Evolutionary conservation across 2,329 filamentous ascomycete species (phyloP), one percentile per base, ranked within the genome.

Genomic region (Tolypocladium nubicola): DNA sequence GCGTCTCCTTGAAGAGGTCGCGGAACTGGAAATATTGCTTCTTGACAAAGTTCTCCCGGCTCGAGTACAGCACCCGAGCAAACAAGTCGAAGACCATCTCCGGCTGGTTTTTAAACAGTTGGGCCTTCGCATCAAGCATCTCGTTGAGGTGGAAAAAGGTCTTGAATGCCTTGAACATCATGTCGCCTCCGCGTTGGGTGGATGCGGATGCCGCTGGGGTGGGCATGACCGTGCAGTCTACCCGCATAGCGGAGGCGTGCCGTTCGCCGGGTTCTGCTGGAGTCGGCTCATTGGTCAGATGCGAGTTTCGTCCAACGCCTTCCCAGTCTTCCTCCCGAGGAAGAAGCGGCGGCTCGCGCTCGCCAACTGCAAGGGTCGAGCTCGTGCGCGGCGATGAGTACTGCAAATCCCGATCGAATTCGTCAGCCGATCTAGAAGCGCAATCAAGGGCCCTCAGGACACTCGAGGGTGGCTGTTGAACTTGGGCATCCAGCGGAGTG

Each of bases 141-240:
- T 88, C 83, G 4, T 80, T 81, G 30, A 87, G 75, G 33, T 84
- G 78, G 62, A 89, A 88, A 65, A 84, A 88, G 0, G 80, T 83
- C 30, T 61, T 66, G 57, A 60, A 61, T 54, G 64, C 64, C n/a
- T 56, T 59, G 59, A 35, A 55, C n/a, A 53, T 57, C 33, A 38
- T 52, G 6, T 16, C 35, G 38, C 39, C 43, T 6, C 10, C 33
- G 23, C 9, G 33, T 10, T 5, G 19, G 6, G 40, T 30, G n/a
- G 47, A 30, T 30, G 33, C 39, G 1, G 55, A 41, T n/a, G 47
- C 38, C 19, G 30, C 49, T 23, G 55, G 50, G n/a, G 50, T 54
- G 21, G 40, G 33, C 35, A 53, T 45, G 26, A 47, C 62, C 55
- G 40, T 61, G 55, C 10, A 11, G 16, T 35, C 9, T 7, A n/a